Evolutionary conservation across 176 grass and related monocot genomes (phyloP).

Genomic region (Carex parvula): DNA sequence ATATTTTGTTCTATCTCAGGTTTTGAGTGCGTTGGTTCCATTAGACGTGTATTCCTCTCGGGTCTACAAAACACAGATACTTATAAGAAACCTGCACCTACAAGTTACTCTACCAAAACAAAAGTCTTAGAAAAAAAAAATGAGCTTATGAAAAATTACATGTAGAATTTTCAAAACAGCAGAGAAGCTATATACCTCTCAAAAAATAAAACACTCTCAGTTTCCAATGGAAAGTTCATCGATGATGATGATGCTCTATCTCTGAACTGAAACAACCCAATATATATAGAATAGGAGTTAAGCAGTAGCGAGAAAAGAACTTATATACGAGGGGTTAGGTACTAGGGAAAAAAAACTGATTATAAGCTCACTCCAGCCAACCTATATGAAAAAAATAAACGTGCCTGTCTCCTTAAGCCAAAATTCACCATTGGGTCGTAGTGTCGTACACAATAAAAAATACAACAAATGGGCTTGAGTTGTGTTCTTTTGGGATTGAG

Average conservation of each 20-base stretch:
- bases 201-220: too few relatives aligned
- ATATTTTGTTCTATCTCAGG: conserved; percentile 54
- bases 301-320: background rate
- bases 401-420: background rate
- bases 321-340: background rate
- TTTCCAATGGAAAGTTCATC: conserved; percentile 24
- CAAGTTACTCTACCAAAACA: conserved; percentile 9
- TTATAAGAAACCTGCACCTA: background rate
- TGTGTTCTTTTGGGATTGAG: background rate
- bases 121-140: background rate
- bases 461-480: background rate
- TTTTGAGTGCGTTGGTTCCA: conserved; percentile 33
- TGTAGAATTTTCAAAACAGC: background rate
- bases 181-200: background rate
- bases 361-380: too few relatives aligned
- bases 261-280: conserved; percentile 44
- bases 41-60: background rate
- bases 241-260: conserved; percentile 24
- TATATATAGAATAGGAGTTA: conserved; percentile 4
- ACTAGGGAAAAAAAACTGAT: too few relatives aligned
- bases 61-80: background rate
- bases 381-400: background rate
- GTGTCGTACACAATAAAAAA: background rate
- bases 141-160: background rate
- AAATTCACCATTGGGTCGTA: background rate